phyloP scores from a whole-genome alignment of 805 yeast genomes.

The Diddensiella transvaalensis region DNA sequence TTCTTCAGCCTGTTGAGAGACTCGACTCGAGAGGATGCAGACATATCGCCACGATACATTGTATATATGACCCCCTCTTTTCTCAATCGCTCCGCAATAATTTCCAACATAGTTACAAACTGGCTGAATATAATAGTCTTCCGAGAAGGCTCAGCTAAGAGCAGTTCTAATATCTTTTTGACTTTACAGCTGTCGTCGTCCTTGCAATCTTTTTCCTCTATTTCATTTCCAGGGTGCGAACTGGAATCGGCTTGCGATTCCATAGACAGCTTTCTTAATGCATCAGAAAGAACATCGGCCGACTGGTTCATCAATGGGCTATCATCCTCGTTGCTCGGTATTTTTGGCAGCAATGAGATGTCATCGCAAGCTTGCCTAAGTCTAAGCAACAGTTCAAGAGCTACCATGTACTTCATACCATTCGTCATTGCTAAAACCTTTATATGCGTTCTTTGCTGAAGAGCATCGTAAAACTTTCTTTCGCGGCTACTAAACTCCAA shows the following conservation, averaged over 20 bases:
- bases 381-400: conserved; percentile 34
- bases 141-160: conserved; percentile 34
- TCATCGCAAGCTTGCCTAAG: conserved; percentile 40
- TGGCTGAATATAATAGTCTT: conserved; percentile 47
- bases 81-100: conserved; percentile 31
- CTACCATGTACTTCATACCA: conserved; percentile 20
- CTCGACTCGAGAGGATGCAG: conserved; percentile 29
- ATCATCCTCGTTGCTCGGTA: conserved; percentile 22
- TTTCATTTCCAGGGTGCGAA: conserved; percentile 13
- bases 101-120: conserved; percentile 37
- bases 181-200: conserved; percentile 37
- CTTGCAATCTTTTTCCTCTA: conserved; percentile 17
- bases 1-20: conserved; percentile 32
- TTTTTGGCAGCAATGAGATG: conserved; percentile 8
- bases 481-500: conserved; percentile 31
- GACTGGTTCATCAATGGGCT: conserved; percentile 26
- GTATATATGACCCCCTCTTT: conserved; percentile 33
- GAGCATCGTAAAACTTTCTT: conserved; percentile 27
- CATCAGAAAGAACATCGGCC: conserved; percentile 3
- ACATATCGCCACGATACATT: conserved; percentile 38
- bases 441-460: conserved; percentile 24
- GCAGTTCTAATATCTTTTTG: conserved; percentile 33
- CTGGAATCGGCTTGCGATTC: too few species aligned
- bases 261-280: background rate
- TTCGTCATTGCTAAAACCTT: conserved; percentile 28